Evolutionary conservation across 2,329 filamentous ascomycete genomes (phyloP).

Genomic region (Massarina eburnea): DNA sequence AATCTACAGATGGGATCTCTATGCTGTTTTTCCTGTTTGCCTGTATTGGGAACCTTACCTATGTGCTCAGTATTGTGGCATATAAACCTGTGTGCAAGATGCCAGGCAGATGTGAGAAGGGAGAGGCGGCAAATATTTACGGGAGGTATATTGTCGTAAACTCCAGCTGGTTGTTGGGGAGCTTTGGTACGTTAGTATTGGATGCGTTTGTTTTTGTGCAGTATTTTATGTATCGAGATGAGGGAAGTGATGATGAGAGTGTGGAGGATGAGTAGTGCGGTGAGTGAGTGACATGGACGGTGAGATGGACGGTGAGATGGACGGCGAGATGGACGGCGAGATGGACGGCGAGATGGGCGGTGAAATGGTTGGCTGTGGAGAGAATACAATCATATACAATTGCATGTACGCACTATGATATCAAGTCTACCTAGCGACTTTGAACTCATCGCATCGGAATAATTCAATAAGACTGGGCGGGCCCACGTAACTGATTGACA

Average conservation of each 20-base stretch:
- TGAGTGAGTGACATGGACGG: neutral
- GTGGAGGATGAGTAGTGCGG: neutral
- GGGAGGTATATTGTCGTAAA: conserved; percentile 85
- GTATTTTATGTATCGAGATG: conserved; percentile 78
- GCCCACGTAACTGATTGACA: too few species aligned
- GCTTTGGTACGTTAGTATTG: conserved; percentile 80
- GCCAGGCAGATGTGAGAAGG: conserved; percentile 57
- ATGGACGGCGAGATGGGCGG: neutral
- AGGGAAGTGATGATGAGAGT: conserved; percentile 38
- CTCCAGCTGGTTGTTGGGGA: conserved; percentile 85
- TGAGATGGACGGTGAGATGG: too few species aligned
- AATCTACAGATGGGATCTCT: conserved; percentile 89
- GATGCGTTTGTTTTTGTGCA: conserved; percentile 88
- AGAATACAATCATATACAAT: too few species aligned
- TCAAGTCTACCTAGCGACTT: too few species aligned
- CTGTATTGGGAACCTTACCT: conserved; percentile 91
- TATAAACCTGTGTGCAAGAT: conserved; percentile 72
- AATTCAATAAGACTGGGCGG: too few species aligned
- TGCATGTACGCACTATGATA: too few species aligned
- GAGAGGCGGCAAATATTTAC: conserved; percentile 70
- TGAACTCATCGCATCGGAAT: too few species aligned
- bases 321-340: too few species aligned
- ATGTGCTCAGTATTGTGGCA: conserved; percentile 87
- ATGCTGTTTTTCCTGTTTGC: conserved; percentile 97
- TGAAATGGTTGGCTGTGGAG: neutral